Evolutionary conservation across 2,329 filamentous ascomycete species (phyloP).

Genomic region (Clathrospora elynae): DNA sequence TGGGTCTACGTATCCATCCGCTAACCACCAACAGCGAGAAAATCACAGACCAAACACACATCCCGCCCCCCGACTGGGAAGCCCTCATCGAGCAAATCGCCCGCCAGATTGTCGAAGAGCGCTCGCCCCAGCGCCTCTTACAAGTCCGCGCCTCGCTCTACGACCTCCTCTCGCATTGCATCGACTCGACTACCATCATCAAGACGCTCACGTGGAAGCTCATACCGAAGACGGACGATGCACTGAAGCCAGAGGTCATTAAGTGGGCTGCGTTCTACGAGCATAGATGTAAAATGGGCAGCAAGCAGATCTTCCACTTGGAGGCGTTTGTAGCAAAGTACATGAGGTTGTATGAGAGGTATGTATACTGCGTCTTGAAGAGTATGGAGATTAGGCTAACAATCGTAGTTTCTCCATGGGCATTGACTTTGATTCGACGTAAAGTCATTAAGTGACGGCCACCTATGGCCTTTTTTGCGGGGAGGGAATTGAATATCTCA

Average conservation of each 20-base stretch:
- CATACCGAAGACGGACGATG: conserved; percentile 83
- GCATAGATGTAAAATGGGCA: conserved; percentile 88
- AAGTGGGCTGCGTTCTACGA: conserved; percentile 98
- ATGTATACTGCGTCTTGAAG: conserved; percentile 38
- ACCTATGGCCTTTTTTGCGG: no score
- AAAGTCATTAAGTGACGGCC: no score
- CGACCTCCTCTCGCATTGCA: conserved; percentile 95
- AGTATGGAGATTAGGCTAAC: conserved; percentile 7
- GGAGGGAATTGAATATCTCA: neutral
- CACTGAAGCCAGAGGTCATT: conserved; percentile 87
- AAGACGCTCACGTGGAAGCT: conserved; percentile 96
- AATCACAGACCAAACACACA: conserved; percentile 82
- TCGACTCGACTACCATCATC: conserved; percentile 89
- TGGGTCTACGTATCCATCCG: neutral
- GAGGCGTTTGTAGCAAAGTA: conserved; percentile 99
- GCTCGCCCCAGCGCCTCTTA: conserved; percentile 85
- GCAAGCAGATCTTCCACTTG: conserved; percentile 95
- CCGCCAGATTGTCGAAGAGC: conserved; percentile 90
- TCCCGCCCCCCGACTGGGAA: conserved; percentile 97
- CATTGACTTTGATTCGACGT: conserved; percentile 57
- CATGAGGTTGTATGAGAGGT: conserved; percentile 95
- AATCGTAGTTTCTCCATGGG: conserved; percentile 67
- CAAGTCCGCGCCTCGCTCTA: conserved; percentile 93
- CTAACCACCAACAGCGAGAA: conserved; percentile 69
- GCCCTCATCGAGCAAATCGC: conserved; percentile 86